These are phyloP conservation scores for Rhazya stricta DNA, from an alignment of 257 asterid species.

Conservation along the genomic window DNA sequence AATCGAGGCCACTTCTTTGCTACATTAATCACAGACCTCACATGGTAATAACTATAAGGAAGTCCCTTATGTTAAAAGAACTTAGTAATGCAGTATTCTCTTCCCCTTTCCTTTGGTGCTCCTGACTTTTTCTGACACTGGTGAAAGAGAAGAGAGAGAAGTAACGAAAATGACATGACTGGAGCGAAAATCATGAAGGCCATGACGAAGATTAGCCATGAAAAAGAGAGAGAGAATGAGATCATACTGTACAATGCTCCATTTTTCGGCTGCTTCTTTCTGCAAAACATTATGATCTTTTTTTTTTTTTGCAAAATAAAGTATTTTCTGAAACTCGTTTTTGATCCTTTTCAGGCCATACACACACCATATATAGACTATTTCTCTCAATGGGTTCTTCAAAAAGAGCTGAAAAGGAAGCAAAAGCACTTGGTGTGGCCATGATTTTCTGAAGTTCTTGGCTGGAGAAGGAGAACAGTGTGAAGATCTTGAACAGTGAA, in stretches of 20 bases:
- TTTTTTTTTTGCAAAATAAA: background rate
- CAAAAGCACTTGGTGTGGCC: conserved; percentile 18
- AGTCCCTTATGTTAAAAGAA: conserved; percentile 2
- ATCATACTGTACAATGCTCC: background rate
- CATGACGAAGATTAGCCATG: conserved; percentile 7
- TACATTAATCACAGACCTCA: conserved; percentile 12
- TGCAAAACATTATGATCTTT: background rate
- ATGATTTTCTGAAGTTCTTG: conserved; percentile 25
- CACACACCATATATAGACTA: conserved; percentile 1
- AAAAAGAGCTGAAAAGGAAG: conserved; percentile 1
- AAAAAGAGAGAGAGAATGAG: conserved; percentile 2
- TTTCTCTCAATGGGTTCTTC: conserved; percentile 4
- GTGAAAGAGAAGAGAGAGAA: conserved; percentile 23
- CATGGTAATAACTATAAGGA: conserved; percentile 22
- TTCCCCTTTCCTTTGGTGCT: conserved; percentile 36
- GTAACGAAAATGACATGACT: conserved; percentile 54
- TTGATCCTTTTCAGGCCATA: conserved; percentile 3
- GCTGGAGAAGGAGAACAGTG: conserved; percentile 11
- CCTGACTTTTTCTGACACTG: conserved; percentile 55
- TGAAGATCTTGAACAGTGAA: conserved; percentile 23
- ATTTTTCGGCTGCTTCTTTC: background rate
- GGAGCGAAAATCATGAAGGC: conserved; percentile 41
- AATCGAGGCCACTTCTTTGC: conserved; percentile 15
- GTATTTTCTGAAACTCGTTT: background rate
- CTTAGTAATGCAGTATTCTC: background rate